These are phyloP conservation scores for Exophiala calicioides DNA, from an alignment of 2,329 filamentous ascomycete genomes.

Conservation along the genomic window DNA sequence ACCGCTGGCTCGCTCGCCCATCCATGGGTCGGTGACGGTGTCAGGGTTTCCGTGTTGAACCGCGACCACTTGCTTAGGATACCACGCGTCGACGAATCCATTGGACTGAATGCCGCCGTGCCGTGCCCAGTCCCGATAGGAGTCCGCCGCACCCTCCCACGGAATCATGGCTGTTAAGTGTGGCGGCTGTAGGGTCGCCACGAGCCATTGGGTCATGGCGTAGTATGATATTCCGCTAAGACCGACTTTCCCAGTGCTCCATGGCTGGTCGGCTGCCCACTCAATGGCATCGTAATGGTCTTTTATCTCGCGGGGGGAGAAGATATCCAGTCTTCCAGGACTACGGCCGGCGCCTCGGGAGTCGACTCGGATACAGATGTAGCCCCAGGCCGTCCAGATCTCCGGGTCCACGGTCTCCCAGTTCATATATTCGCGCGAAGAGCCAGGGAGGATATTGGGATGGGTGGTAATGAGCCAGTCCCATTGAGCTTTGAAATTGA, in stretches of 20 bases:
- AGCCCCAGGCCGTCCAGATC: constrained; percentile 34
- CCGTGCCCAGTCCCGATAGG: constrained; percentile 55
- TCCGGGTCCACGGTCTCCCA: constrained; percentile 46
- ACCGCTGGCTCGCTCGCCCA: constrained; percentile 55
- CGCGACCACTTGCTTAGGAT: constrained; percentile 48
- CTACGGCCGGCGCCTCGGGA: constrained; percentile 32
- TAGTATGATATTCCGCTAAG: constrained; percentile 49
- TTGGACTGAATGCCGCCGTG: constrained; percentile 64
- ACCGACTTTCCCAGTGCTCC: constrained; percentile 49
- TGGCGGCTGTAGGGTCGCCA: constrained; percentile 46
- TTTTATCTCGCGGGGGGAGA: constrained; percentile 48
- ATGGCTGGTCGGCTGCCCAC: constrained; percentile 42
- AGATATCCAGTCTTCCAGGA: constrained; percentile 37
- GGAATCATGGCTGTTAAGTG: constrained; percentile 47
- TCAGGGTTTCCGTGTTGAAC: constrained; percentile 67
- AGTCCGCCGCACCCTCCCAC: constrained; percentile 51
- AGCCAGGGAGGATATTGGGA: constrained; percentile 19
- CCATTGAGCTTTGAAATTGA: constrained; percentile 12
- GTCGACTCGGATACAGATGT: constrained; percentile 36
- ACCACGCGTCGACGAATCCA: constrained; percentile 60
- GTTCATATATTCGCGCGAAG: constrained; percentile 35
- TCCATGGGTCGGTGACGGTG: constrained; percentile 28
- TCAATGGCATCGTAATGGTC: constrained; percentile 51
- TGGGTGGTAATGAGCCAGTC: constrained; percentile 17
- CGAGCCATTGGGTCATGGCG: constrained; percentile 46